phyloP scores from a whole-genome alignment of 2,329 filamentous ascomycete genomes.

The Camptophora hylomeconis region DNA sequence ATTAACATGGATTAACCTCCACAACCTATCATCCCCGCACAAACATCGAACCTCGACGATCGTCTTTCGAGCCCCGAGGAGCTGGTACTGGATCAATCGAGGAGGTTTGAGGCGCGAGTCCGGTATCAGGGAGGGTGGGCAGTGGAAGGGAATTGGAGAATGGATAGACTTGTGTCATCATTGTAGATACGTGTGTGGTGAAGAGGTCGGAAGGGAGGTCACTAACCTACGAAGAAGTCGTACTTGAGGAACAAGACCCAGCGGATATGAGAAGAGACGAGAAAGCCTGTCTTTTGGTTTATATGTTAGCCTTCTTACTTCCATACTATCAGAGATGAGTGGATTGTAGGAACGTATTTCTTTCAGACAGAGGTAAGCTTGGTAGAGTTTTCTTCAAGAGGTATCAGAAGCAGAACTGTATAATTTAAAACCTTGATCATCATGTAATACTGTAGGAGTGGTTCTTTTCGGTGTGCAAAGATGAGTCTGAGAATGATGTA shows the following conservation, averaged over 20 bases:
- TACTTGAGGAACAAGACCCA: not conserved
- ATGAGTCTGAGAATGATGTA: constrained; percentile 2
- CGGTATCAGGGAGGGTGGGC: constrained; percentile 30
- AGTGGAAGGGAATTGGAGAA: constrained; percentile 36
- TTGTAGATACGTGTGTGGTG: constrained; percentile 22
- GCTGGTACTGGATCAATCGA: not conserved
- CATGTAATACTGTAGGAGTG: constrained; percentile 20
- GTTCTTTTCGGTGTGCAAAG: constrained; percentile 3
- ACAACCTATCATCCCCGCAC: constrained; percentile 31
- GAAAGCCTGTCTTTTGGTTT: not conserved
- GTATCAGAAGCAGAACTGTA: constrained; percentile 54
- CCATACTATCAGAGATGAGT: too few species aligned
- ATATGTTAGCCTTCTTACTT: too few species aligned
- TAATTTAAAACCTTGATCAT: constrained; percentile 35
- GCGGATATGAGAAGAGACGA: not conserved
- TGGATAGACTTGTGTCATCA: constrained; percentile 52
- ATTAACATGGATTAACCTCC: constrained; percentile 18
- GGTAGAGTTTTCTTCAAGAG: constrained; percentile 43
- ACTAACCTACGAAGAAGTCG: constrained; percentile 1
- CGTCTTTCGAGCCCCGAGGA: constrained; percentile 8
- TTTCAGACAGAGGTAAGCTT: constrained; percentile 40
- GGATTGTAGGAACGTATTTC: not conserved
- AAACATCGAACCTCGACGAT: constrained; percentile 7
- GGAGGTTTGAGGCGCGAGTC: constrained; percentile 21
- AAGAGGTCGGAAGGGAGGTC: not conserved